Conservation (phyloP, 106 monocot genomes). For the Xerophyta viscosa region DNA sequence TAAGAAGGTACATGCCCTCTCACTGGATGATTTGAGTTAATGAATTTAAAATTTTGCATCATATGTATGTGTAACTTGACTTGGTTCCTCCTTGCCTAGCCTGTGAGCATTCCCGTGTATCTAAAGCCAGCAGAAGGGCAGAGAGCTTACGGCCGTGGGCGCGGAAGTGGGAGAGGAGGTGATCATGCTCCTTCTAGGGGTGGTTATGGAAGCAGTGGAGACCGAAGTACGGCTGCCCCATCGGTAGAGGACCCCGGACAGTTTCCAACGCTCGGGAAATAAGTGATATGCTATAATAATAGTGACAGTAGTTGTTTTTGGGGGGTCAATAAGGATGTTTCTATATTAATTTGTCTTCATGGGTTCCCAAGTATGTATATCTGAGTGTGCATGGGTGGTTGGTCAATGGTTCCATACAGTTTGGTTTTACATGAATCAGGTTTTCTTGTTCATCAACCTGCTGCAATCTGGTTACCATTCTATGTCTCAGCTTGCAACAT, state of each 20-base stretch:
- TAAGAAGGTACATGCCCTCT: constrained; percentile 44
- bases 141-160: constrained; percentile 47
- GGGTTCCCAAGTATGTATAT: too few relatives aligned
- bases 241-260: constrained; percentile 65
- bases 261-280: constrained; percentile 79
- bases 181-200: constrained; percentile 30
- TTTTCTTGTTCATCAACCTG: too few relatives aligned
- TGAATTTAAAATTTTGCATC: neutral
- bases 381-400: too few relatives aligned
- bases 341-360: too few relatives aligned
- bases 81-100: constrained; percentile 13
- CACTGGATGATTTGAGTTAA: too few relatives aligned
- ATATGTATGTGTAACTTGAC: neutral
- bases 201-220: constrained; percentile 5
- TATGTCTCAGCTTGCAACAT: too few relatives aligned
- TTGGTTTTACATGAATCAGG: too few relatives aligned
- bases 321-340: too few relatives aligned
- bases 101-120: constrained; percentile 71
- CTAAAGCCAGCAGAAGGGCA: constrained; percentile 78
- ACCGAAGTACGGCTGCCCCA: constrained; percentile 20
- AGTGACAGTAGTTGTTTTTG: too few relatives aligned
- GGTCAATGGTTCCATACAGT: too few relatives aligned
- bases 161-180: constrained; percentile 57
- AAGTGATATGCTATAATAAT: too few relatives aligned
- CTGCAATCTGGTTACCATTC: too few relatives aligned